Evolutionary conservation across 1,284 basidiomycete species (phyloP).

Genomic region (Puccinia horiana): DNA sequence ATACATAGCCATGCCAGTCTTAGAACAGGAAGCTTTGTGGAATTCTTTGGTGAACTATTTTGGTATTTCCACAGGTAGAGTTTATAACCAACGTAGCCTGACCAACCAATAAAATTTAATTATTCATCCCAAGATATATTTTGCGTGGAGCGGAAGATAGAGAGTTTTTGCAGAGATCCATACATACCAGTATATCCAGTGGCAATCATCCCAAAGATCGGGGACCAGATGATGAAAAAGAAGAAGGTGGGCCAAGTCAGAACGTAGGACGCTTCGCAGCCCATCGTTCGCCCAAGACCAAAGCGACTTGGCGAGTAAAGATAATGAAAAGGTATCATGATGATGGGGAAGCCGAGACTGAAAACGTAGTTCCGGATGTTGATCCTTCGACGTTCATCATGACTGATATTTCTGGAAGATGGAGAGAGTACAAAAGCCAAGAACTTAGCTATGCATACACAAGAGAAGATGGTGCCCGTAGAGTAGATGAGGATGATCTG

Average conservation of each 20-base stretch:
- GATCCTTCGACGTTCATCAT: slow-evolving; percentile 13
- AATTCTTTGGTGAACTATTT: neutral
- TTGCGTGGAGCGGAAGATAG: neutral
- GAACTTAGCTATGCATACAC: slow-evolving; percentile 46
- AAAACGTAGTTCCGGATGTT: slow-evolving; percentile 42
- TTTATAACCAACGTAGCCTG: slow-evolving; percentile 33
- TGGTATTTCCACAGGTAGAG: slow-evolving; percentile 30
- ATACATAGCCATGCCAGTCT: slow-evolving; percentile 48
- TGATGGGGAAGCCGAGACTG: slow-evolving; percentile 31
- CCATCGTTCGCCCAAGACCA: slow-evolving; percentile 34
- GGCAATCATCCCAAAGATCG: slow-evolving; percentile 43
- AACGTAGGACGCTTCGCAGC: slow-evolving; percentile 44
- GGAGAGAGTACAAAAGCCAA: slow-evolving; percentile 40
- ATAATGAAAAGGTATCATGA: slow-evolving; percentile 37
- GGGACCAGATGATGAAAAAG: slow-evolving; percentile 47
- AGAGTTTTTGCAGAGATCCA: neutral
- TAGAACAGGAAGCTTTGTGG: slow-evolving; percentile 36
- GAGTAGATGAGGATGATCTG: slow-evolving; percentile 48
- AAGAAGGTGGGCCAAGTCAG: slow-evolving; percentile 45
- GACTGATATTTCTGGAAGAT: slow-evolving; percentile 14
- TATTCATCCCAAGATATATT: neutral
- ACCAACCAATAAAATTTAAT: neutral
- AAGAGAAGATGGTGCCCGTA: slow-evolving; percentile 42
- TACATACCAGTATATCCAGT: slow-evolving; percentile 34
- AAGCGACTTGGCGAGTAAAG: slow-evolving; percentile 45